These are phyloP conservation scores for Starmera quercuum DNA, from an alignment of 805 yeast genomes.

Conservation along the genomic window DNA sequence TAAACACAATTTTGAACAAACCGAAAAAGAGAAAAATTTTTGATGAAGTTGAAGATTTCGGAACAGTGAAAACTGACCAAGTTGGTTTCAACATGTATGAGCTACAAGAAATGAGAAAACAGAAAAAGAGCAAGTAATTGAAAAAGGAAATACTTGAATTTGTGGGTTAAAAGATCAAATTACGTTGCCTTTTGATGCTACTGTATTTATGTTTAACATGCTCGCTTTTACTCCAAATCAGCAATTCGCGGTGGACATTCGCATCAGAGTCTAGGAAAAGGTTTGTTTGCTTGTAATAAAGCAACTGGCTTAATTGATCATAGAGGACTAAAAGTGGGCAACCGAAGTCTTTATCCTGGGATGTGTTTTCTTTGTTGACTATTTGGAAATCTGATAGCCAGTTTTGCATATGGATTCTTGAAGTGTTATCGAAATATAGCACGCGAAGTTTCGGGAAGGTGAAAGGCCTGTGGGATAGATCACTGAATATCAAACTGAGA, in stretches of 20 bases:
- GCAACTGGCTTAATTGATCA: constrained; percentile 10
- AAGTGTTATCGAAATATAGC: constrained; percentile 19
- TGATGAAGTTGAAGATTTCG: constrained; percentile 6
- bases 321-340: constrained; percentile 11
- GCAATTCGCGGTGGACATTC: too few species aligned
- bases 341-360: not conserved
- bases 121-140: constrained; percentile 4
- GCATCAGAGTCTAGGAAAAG: too few species aligned
- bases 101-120: constrained; percentile 7
- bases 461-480: not conserved
- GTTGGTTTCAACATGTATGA: constrained; percentile 14
- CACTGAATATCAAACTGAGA: constrained; percentile 10
- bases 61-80: constrained; percentile 3
- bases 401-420: constrained; percentile 8
- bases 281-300: constrained; percentile 11
- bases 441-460: constrained; percentile 15
- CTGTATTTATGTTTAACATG: too few species aligned
- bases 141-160: too few species aligned
- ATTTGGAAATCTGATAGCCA: constrained; percentile 16
- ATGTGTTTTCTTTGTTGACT: constrained; percentile 6
- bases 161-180: not conserved
- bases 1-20: constrained; percentile 11
- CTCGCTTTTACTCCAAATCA: too few species aligned
- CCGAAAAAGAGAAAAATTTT: constrained; percentile 10
- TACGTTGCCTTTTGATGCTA: not conserved